phyloP scores from a whole-genome alignment of 2,329 filamentous ascomycete species.

The Neocatenulostroma microsporum region DNA sequence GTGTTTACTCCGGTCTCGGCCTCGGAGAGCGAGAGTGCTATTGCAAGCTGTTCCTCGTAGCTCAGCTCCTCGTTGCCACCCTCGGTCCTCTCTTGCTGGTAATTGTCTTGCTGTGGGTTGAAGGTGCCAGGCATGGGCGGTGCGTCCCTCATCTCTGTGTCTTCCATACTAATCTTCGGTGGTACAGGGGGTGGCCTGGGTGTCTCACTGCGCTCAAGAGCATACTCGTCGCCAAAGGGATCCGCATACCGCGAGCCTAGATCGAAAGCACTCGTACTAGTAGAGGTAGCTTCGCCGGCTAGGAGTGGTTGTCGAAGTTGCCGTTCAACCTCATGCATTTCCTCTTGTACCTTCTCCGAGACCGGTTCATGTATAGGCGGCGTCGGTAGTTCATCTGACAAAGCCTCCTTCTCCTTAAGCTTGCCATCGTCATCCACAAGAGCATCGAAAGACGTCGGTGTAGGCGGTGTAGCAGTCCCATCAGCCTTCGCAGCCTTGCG shows the following conservation, averaged over 20 bases:
- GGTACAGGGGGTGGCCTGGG: conserved; percentile 37
- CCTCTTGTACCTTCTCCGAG: conserved; percentile 12
- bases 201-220: conserved; percentile 32
- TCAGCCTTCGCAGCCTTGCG: conserved; percentile 15
- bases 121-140: conserved; percentile 14
- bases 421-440: conserved; percentile 27
- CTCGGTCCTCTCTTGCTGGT: neutral
- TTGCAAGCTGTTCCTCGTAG: conserved; percentile 31
- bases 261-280: conserved; percentile 30
- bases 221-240: conserved; percentile 40
- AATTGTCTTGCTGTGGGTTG: no score
- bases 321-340: conserved; percentile 21
- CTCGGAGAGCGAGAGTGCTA: conserved; percentile 30
- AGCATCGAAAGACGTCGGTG: conserved; percentile 24
- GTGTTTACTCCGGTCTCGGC: conserved; percentile 23
- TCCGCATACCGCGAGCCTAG: conserved; percentile 36
- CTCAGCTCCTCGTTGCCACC: conserved; percentile 18
- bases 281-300: conserved; percentile 13
- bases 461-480: conserved; percentile 14
- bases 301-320: conserved; percentile 17
- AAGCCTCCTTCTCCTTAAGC: conserved; percentile 13
- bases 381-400: conserved; percentile 9
- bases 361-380: conserved; percentile 15
- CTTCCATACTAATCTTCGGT: conserved; percentile 33
- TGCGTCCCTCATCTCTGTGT: conserved; percentile 12